Base-by-base conservation (phyloP, 2,329 filamentous ascomycete species). In the Fusarium nodosum region DNA sequence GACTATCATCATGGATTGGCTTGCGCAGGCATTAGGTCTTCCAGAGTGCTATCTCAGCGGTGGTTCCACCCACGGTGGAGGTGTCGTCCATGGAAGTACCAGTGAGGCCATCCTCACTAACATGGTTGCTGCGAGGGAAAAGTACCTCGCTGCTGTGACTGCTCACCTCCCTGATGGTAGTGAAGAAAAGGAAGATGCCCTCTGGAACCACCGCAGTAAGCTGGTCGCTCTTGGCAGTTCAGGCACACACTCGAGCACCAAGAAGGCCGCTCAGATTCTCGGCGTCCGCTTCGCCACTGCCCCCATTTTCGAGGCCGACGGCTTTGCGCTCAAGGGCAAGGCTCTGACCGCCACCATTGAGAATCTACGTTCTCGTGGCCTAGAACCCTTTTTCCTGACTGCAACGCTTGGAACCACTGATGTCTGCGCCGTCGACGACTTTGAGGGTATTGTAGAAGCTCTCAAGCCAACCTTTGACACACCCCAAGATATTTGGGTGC, bases 41-140 rank as follows among this genome's bases (percentile, higher is more conserved):
- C 94, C 95, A 0, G 80, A 86, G 13, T 91, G 87, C 71, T 98
- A 90, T 76, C 82, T 91, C 22, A 95, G 91, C 48, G 88, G 89
- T 0, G 91, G 89, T 0, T 85, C 89, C n/a, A 88, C 86, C 9
- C 78, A 79, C 61, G 94, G 94, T 39, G 95, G 95, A 22, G 95
- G 95, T 33, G 94, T 97, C n/a, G 96, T 98, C 66, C 94, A 97
- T 78, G 94, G 95, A 24, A 94, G 90, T 34, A 94, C 95, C 1
- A 94, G 91, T 62, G 95, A 98, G 81, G 93, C 94, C 16, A 87
- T 97, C 44, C 87, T 96, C 8, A 97, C 93, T 0, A 90, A 92
- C 69, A 91, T 97, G 85, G 91, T 97, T 3, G 94, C 94, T 3
- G 95, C 95, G 0, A 85, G 94, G 15, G 95, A 97, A 76, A 87